Conservation (phyloP, 768 basidiomycete species). For the Nidularia pulvinata region DNA sequence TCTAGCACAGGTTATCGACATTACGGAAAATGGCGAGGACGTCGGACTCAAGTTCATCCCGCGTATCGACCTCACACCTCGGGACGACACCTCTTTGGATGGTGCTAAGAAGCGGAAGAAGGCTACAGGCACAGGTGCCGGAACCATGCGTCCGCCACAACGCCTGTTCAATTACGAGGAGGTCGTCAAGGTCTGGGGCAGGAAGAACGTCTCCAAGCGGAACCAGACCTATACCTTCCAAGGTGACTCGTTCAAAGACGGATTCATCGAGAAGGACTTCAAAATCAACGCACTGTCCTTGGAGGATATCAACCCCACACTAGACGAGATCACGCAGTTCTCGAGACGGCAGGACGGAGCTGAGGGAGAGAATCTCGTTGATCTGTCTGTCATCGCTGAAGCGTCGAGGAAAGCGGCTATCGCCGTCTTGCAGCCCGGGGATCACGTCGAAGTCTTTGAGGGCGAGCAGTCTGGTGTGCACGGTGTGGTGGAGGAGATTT, state of each 20-base stretch:
- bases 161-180: constrained; percentile 95
- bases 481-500: constrained; percentile 90
- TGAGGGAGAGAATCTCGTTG: constrained; percentile 69
- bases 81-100: constrained; percentile 66
- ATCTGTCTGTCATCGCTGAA: constrained; percentile 90
- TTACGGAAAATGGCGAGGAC: constrained; percentile 92
- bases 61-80: constrained; percentile 95
- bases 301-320: constrained; percentile 92
- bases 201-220: constrained; percentile 73
- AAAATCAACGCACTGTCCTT: constrained; percentile 73
- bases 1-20: constrained; percentile 92
- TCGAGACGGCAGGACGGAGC: constrained; percentile 68
- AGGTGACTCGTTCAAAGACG: constrained; percentile 92
- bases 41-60: constrained; percentile 94
- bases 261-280: constrained; percentile 97
- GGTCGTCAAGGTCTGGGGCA: constrained; percentile 82
- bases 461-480: constrained; percentile 95
- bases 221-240: constrained; percentile 84
- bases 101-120: constrained; percentile 73
- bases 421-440: constrained; percentile 94
- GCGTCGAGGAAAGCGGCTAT: constrained; percentile 91
- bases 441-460: constrained; percentile 96
- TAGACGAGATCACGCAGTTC: constrained; percentile 96
- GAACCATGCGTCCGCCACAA: constrained; percentile 83
- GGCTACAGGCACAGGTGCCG: constrained; percentile 48